These are phyloP conservation scores for Cucurbita ficifolia DNA, from an alignment of 306 rosid species.

Conservation along the genomic window DNA sequence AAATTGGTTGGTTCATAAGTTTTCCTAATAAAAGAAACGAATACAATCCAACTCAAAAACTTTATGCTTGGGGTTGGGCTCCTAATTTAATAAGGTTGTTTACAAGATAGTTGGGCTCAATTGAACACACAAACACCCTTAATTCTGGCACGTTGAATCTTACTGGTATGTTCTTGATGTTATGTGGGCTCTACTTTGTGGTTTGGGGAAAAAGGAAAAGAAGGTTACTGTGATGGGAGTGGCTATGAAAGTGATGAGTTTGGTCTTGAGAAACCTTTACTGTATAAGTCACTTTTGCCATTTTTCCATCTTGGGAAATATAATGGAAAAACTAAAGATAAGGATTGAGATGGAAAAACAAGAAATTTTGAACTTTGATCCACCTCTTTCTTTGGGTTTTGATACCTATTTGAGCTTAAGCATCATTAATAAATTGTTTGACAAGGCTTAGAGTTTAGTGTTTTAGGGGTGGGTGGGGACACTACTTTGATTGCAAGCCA, in stretches of 20 bases:
- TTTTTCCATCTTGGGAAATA: not conserved
- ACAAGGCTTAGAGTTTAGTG: not conserved
- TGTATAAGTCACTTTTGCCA: not conserved
- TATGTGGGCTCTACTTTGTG: slow-evolving; percentile 70
- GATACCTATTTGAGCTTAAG: not conserved
- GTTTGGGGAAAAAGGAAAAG: slow-evolving; percentile 80
- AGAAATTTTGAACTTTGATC: not conserved
- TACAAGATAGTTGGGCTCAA: no score
- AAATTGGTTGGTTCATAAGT: no score
- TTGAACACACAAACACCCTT: no score
- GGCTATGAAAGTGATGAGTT: slow-evolving; percentile 26
- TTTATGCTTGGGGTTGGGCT: no score
- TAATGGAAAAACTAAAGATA: not conserved
- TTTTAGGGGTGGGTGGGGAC: not conserved
- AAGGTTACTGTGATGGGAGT: slow-evolving; percentile 21
- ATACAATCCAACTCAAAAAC: no score
- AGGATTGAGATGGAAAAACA: not conserved
- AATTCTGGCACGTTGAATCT: no score
- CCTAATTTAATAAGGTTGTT: no score
- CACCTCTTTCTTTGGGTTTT: not conserved
- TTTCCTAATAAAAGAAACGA: no score
- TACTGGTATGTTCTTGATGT: slow-evolving; percentile 67
- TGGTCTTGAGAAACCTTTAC: slow-evolving; percentile 51
- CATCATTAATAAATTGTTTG: not conserved
- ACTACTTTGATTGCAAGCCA: not conserved